phyloP scores from a whole-genome alignment of 2,329 filamentous ascomycete species.

The Ophiostoma sp. region DNA sequence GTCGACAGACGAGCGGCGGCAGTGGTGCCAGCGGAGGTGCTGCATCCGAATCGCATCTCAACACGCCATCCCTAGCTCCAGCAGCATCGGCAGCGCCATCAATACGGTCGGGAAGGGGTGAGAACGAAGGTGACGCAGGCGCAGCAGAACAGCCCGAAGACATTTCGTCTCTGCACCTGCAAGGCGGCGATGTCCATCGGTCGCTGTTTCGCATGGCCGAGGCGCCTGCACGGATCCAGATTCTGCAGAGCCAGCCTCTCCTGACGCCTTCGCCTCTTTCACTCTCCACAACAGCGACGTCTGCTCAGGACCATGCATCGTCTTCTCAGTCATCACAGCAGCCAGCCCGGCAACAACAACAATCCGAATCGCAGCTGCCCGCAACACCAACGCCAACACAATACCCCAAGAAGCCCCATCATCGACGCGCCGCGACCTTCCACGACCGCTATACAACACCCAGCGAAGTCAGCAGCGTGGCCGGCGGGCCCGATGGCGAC shows the following conservation, averaged over 20 bases:
- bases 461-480: neutral
- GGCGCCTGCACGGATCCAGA: constrained; percentile 52
- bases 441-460: constrained; percentile 47
- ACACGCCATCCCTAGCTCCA: neutral
- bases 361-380: neutral
- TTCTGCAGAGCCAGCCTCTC: constrained; percentile 27
- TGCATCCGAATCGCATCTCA: neutral
- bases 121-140: neutral
- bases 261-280: constrained; percentile 21
- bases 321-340: neutral
- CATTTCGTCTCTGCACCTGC: constrained; percentile 60
- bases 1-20: neutral
- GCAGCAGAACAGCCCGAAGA: neutral
- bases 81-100: neutral
- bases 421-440: constrained; percentile 65
- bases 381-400: neutral
- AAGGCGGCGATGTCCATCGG: constrained; percentile 76
- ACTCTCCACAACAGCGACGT: neutral
- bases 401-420: constrained; percentile 3
- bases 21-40: neutral
- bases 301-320: neutral
- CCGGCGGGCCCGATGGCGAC: neutral
- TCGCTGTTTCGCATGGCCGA: constrained; percentile 71
- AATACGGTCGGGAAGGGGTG: constrained; percentile 13
- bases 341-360: neutral